Conservation (phyloP, 164 flowering plant genomes). For the Magnolia sinica region DNA sequence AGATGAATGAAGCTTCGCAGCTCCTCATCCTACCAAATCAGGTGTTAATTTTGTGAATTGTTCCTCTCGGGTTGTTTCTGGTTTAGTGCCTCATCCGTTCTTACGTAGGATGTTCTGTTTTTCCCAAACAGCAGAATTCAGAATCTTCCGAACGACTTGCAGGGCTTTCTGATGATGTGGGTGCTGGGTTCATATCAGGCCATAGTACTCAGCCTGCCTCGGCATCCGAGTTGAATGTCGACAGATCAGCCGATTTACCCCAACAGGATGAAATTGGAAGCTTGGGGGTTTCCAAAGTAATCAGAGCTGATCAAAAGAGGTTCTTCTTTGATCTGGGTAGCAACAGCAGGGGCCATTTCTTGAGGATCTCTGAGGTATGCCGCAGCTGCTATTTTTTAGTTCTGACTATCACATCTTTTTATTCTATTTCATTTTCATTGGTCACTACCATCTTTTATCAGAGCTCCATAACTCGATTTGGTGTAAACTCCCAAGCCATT, state of each 20-base stretch:
- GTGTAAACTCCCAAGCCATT: no score
- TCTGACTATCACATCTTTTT: neutral
- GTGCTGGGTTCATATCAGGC: constrained; percentile 94
- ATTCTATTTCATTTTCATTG: no score
- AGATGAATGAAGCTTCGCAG: constrained; percentile 86
- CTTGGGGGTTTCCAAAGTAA: constrained; percentile 73
- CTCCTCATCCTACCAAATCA: constrained; percentile 65
- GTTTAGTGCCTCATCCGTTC: constrained; percentile 7
- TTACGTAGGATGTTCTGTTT: neutral
- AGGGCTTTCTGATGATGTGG: constrained; percentile 95
- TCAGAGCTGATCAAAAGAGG: constrained; percentile 88
- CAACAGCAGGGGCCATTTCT: constrained; percentile 89
- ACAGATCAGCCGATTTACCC: constrained; percentile 63
- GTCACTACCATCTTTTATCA: no score
- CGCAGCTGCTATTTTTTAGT: neutral
- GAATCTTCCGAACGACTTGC: constrained; percentile 74
- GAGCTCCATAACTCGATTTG: no score
- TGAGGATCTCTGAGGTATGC: constrained; percentile 79
- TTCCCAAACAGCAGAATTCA: constrained; percentile 51
- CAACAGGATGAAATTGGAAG: constrained; percentile 61
- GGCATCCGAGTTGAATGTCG: constrained; percentile 59
- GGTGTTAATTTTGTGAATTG: constrained; percentile 27
- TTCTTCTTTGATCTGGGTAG: constrained; percentile 96
- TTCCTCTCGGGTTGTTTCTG: neutral
- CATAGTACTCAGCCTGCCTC: constrained; percentile 62